Base-by-base conservation (phyloP, 805 yeast genomes). In the Barnettozyma pratensis region DNA sequence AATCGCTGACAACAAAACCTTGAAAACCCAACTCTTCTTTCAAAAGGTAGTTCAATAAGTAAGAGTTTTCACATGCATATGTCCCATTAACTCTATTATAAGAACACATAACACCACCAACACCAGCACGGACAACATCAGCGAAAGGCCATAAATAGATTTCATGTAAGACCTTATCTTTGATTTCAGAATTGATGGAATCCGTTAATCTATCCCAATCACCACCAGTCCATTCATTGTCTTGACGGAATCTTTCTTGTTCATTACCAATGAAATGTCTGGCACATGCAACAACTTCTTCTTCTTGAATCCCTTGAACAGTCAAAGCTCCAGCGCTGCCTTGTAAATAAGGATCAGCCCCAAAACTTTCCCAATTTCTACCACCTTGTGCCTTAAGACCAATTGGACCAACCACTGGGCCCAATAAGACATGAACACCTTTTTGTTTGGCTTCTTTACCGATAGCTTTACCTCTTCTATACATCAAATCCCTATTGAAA, bases 81-180 rank as follows among this genome's bases (percentile, higher is more conserved):
- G 80, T 69, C 51, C 76, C 74, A 63, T 81, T 81, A 37, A 80
- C 75, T 51, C 69, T 69, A 54, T 80, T 80, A 58, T 77, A 80
- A 1, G 83, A 68, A 54, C 86, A 80, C 79, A 81, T 77, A n/a
- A 81, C 69, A 27, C 80, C 70, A 4, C 81, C 85, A 29, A 68
- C 81, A 32, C 85, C 84, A 7, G 85, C 81, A 47, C 72, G 71
- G 27, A 81, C 69, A 35, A 77, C 77, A 55, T 81, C 83, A 6
- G 83, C 84, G 66, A 79, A 81, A 9, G 87, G 87, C 86, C 86
- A 80, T 42, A 79, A 60, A 59, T 75, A 81, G 2, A 79, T 59
- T 56, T 81, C 87, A 58, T 78, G 85, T 75, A 81, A 72, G 1
- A 81, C 75, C 30, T 81, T 66, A 57, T 80, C 85, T 48, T 80